phyloP scores from a whole-genome alignment of 768 basidiomycete genomes.

The Sarcomyxa edulis region DNA sequence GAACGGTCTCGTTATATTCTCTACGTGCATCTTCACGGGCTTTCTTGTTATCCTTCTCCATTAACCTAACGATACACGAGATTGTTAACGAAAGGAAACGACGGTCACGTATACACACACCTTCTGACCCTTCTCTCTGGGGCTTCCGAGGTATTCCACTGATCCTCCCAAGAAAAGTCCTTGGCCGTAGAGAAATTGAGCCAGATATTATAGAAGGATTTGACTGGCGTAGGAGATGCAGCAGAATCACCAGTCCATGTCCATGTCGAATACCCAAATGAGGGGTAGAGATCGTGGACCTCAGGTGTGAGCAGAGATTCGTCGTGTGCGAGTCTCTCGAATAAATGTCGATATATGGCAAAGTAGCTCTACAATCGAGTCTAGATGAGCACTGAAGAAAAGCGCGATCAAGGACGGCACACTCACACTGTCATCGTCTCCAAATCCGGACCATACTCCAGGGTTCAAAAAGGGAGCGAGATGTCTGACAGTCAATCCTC shows the following conservation, averaged over 20 bases:
- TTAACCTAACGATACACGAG: constrained; percentile 51
- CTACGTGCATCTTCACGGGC: constrained; percentile 78
- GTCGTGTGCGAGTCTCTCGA: constrained; percentile 76
- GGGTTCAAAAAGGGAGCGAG: constrained; percentile 81
- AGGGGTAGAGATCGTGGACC: constrained; percentile 58
- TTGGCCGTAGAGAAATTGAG: constrained; percentile 81
- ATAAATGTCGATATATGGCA: constrained; percentile 83
- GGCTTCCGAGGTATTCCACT: constrained; percentile 79
- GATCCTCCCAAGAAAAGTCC: constrained; percentile 83
- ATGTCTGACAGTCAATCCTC: constrained; percentile 78
- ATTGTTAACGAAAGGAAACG: background rate
- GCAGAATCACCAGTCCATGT: too few relatives aligned
- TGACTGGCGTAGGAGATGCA: too few relatives aligned
- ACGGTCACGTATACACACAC: constrained; percentile 30
- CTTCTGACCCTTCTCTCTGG: constrained; percentile 83
- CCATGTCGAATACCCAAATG: constrained; percentile 80
- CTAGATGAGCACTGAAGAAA: background rate
- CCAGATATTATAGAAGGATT: constrained; percentile 84
- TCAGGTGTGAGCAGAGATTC: constrained; percentile 48
- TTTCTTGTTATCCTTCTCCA: constrained; percentile 97
- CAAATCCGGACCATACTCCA: constrained; percentile 59
- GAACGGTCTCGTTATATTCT: constrained; percentile 90
- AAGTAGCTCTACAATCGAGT: constrained; percentile 69
- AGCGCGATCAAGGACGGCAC: background rate
- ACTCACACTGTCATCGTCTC: constrained; percentile 57